A percentile compares a stretch with the other conserved stretches of the same genome.
Evolutionary conservation across 371 early-diverging fungal genomes (phyloP).

Genomic region (Rhizopus sp.): DNA sequence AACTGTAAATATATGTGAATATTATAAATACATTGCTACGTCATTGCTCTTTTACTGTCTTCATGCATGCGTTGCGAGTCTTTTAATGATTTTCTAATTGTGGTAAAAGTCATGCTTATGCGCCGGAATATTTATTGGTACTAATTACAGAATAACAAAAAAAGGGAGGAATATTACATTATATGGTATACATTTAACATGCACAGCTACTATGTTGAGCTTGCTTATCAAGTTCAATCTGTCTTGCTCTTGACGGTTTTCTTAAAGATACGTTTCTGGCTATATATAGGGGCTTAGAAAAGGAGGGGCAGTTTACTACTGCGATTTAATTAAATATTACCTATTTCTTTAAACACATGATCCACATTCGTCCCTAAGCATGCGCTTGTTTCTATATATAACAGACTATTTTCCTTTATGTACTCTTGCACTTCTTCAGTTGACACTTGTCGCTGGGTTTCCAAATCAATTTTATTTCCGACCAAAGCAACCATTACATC

Average conservation of each 20-base stretch:
- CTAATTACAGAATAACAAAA: neutral
- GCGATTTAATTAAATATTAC: constrained; percentile 6
- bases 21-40: no score
- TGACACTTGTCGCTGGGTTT: constrained; percentile 18
- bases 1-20: no score
- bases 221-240: neutral
- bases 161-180: neutral
- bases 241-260: neutral
- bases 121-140: no score
- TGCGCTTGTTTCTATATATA: constrained; percentile 85
- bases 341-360: constrained; percentile 68
- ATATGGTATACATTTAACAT: neutral
- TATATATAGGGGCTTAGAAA: neutral
- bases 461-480: constrained; percentile 93
- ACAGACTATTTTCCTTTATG: constrained; percentile 62
- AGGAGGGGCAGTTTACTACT: neutral
- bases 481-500: constrained; percentile 94
- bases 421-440: constrained; percentile 75
- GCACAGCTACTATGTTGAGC: neutral
- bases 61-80: no score
- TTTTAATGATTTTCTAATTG: no score
- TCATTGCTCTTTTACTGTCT: no score
- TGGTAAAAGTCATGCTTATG: no score
- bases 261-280: neutral
- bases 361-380: constrained; percentile 80